Evolutionary conservation across 441 rosid genomes (phyloP).

Genomic region (Isatis lusitanica): DNA sequence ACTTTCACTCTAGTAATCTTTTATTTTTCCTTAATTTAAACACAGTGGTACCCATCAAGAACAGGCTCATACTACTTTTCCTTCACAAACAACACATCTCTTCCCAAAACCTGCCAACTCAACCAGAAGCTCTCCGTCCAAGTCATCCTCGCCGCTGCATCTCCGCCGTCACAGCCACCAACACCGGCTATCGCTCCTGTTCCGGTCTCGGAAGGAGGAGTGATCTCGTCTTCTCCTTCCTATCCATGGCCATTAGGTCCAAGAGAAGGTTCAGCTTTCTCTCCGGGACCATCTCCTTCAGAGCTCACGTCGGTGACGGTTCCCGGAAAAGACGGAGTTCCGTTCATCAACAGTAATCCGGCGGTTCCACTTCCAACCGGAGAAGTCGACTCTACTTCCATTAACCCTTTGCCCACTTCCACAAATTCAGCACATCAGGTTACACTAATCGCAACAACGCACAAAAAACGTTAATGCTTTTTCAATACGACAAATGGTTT

Average conservation of each 20-base stretch:
- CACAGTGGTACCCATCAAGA: constrained; percentile 89
- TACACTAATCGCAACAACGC: not conserved
- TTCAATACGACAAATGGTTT: not conserved
- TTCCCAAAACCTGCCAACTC: constrained; percentile 47
- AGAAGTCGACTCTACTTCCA: constrained; percentile 87
- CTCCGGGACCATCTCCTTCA: constrained; percentile 59
- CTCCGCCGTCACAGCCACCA: constrained; percentile 37
- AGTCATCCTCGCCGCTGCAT: constrained; percentile 40
- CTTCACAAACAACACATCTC: constrained; percentile 68
- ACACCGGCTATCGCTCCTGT: constrained; percentile 47
- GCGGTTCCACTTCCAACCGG: constrained; percentile 95
- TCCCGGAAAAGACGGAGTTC: constrained; percentile 73
- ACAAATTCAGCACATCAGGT: constrained; percentile 38
- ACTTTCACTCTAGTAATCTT: not conserved
- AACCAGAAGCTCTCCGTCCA: constrained; percentile 62
- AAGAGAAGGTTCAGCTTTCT: constrained; percentile 39
- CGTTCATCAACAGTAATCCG: constrained; percentile 86
- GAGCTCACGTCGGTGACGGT: constrained; percentile 36
- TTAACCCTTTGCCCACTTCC: constrained; percentile 68
- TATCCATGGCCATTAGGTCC: constrained; percentile 89
- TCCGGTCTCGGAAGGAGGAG: constrained; percentile 65
- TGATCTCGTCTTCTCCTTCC: constrained; percentile 59
- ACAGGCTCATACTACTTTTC: constrained; percentile 81
- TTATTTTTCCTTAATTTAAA: not conserved
- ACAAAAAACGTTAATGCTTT: not conserved